Evolutionary conservation across 2,329 filamentous ascomycete genomes (phyloP).

Genomic region (Lasiodiplodia gonubiensis): DNA sequence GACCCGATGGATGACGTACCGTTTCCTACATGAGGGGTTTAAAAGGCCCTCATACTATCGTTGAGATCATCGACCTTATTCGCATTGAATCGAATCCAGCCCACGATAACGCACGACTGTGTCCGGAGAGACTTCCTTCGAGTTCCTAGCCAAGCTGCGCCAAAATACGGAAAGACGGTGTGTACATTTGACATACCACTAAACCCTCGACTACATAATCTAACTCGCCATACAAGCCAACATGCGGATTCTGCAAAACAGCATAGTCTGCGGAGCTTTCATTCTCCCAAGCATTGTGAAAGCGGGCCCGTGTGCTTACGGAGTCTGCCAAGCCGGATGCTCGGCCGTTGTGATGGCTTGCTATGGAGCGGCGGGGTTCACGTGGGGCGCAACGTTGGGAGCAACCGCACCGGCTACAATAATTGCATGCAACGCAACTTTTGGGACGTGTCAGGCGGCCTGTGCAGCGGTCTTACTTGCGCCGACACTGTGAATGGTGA

Average conservation of each 20-base stretch:
- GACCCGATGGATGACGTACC: not conserved
- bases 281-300: conserved; percentile 1
- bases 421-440: conserved; percentile 54
- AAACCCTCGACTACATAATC: not conserved
- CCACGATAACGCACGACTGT: not conserved
- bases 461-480: conserved; percentile 47
- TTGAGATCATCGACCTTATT: not conserved
- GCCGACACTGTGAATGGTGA: conserved; percentile 41
- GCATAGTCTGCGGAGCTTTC: not conserved
- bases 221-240: not conserved
- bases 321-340: conserved; percentile 56
- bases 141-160: not conserved
- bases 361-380: conserved; percentile 52
- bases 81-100: not conserved
- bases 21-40: not conserved
- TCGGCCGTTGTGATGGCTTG: conserved; percentile 53
- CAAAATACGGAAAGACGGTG: not conserved
- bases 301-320: conserved; percentile 50
- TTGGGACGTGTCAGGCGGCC: conserved; percentile 52
- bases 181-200: not conserved
- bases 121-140: not conserved
- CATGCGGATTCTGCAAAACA: not conserved
- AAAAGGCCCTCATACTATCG: not conserved
- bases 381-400: conserved; percentile 50
- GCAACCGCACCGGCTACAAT: conserved; percentile 49